Base-by-base conservation (phyloP, 129 eudicot genomes). In the carrot (Daucus carota) region DNA sequence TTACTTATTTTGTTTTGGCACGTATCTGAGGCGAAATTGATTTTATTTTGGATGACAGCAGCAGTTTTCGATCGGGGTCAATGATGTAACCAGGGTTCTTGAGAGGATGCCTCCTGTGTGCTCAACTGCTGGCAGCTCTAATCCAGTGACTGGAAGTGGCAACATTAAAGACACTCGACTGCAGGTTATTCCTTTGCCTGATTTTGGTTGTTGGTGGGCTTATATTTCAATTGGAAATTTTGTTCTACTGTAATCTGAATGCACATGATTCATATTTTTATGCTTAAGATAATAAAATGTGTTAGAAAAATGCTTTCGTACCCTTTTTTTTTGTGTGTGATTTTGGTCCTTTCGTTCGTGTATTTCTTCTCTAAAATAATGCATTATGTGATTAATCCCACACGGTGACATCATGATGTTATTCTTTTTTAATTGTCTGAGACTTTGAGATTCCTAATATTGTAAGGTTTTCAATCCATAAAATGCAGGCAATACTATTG, bases 41-140 rank as follows among this genome's bases (percentile, higher is more conserved):
- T 47, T 65, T 52, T 47, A 26, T 26, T 72, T 42, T 26, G 10
- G 15, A 72, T 70, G 70, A 71, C 81, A 92, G 97, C 93, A 88
- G 85, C 93, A 90, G 34, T 88, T 92, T 77, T 87, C 90, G 7
- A 78, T 90, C 8, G 97, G 97, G 41, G 93, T 92, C 28, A 92
- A 92, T 78, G 93, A 92, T 29, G 97, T 92, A 32, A 92, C 96
- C 7, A 89, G 97, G 50, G 87, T 83, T 38, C 97, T 92, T 77
- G 96, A 92, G 81, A 81, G 92, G 59, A 90, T 92, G 93, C 89
- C 88, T 16, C 76, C 90, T 0, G 57, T 18, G 17, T 54, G 57
- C 54, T 48, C n/a, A n/a, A 74, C 75, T 45, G 54, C 78, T 57
- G 50, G 73, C 48, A 73, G 47, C 71, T 76, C 78, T 33, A 34